Evolutionary conservation across 495 filamentous ascomycete species (phyloP), one percentile per base, ranked within the genome.

Genomic region (Penicillium daleae): DNA sequence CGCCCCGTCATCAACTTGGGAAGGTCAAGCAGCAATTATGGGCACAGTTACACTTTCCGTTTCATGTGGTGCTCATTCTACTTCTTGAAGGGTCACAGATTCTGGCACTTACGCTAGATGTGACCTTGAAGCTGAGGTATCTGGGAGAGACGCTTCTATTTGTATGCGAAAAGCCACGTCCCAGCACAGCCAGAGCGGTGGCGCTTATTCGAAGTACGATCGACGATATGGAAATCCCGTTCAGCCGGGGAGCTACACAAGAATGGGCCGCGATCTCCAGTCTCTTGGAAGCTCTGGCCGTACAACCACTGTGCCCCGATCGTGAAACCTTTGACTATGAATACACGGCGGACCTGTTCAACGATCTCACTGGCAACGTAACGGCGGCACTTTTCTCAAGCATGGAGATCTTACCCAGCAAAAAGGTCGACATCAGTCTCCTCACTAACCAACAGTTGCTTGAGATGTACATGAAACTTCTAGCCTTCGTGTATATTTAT

Each of bases 41-140:
- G 90, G 79, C 84, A 4, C 78, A 87, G 61, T 71, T 88, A 1
- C 90, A 92, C 74, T 88, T 89, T 68, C 88, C 88, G 10, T 87
- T 91, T 65, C 88, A 92, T 69, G 75, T 90, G 9, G 76, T 83
- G 1, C 78, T 90, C 31, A 84, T 89, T 35, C 82, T 90, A 13
- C 78, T 86, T 22, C 76, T 89, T n/a, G 85, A 88, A 68, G 87
- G 86, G 15, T 76, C 74, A 0, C 75, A 79, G 57, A 78, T 79
- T 48, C 70, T 80, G 35, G 76, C 78, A 0, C 44, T 80, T 39
- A 77, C 73, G 5, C 57, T 80, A 27, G 76, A 80, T 42, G 74
- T 79, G 17, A 74, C 76, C 0, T 52, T 80, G 59, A 80, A 80
- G 42, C 57, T 77, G 46, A 70, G 60, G 49, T 79, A 79, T 61